phyloP scores from a whole-genome alignment of 768 basidiomycete genomes.

The Rickenella mellea region DNA sequence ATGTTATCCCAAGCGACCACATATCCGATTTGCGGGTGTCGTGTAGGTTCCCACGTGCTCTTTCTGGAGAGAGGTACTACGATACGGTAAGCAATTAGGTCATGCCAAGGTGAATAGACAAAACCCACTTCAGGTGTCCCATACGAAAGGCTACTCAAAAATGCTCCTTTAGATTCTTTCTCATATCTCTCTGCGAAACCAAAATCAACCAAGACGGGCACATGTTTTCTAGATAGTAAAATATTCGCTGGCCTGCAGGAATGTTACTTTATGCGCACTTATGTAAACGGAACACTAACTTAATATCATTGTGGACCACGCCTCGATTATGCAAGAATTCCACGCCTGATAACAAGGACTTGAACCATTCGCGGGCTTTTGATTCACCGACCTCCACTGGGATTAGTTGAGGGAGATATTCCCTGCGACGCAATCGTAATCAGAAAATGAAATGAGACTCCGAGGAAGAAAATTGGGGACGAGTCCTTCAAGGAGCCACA shows the following conservation, averaged over 20 bases:
- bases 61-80: conserved; percentile 90
- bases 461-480: conserved; percentile 1
- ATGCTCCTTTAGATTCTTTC: conserved; percentile 47
- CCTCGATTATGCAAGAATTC: conserved; percentile 78
- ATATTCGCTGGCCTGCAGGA: conserved; percentile 80
- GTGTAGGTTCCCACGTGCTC: conserved; percentile 79
- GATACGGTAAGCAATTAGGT: not conserved
- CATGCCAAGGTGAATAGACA: not conserved
- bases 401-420: conserved; percentile 75
- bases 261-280: not conserved
- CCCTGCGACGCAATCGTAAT: conserved; percentile 37
- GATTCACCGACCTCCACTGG: conserved; percentile 81
- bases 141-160: conserved; percentile 75
- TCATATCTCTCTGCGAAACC: conserved; percentile 92
- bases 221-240: conserved; percentile 63
- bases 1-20: conserved; percentile 81
- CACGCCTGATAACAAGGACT: conserved; percentile 69
- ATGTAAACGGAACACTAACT: conserved; percentile 41
- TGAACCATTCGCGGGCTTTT: conserved; percentile 76
- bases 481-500: not conserved
- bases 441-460: not conserved
- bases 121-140: conserved; percentile 80
- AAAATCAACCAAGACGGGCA: conserved; percentile 91
- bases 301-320: conserved; percentile 91
- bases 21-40: conserved; percentile 90